A percentile compares a stretch with the other conserved stretches of the same genome.
These are phyloP conservation scores for Fusarium acutatum DNA, from an alignment of 2,329 filamentous ascomycete species.

Conservation along the genomic window DNA sequence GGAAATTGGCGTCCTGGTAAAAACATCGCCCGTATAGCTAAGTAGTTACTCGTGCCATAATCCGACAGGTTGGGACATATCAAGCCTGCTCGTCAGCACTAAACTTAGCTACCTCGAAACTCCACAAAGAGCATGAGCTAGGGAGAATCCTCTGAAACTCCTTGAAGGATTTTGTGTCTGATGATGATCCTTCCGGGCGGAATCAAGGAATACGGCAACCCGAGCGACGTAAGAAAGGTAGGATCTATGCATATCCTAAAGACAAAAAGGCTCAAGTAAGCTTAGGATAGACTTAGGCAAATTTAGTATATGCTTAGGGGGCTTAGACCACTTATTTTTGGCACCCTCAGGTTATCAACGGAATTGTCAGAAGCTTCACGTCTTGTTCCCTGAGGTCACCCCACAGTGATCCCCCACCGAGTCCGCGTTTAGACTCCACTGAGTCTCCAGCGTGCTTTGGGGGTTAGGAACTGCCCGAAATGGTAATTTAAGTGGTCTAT, in stretches of 20 bases:
- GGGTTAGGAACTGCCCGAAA: constrained; percentile 17
- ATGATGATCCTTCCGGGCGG: not conserved
- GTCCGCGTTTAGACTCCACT: not conserved
- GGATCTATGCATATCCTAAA: not conserved
- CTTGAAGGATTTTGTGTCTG: not conserved
- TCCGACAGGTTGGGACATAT: not conserved
- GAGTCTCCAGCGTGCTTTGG: not conserved
- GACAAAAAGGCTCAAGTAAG: not conserved
- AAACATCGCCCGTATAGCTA: not conserved
- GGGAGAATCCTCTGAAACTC: not conserved
- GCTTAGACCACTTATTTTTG: not conserved
- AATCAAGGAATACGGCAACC: not conserved
- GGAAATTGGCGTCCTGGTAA: not conserved
- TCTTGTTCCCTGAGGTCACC: not conserved
- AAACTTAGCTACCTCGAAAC: not conserved
- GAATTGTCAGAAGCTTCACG: not conserved
- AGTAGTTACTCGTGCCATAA: not conserved
- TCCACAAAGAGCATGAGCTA: not conserved
- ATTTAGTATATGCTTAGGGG: not conserved
- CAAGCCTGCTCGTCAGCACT: not conserved
- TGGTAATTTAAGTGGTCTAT: not conserved
- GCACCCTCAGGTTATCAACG: not conserved
- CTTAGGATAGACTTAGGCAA: not conserved
- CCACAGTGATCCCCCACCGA: not conserved
- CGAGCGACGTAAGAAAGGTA: not conserved